Percentiles rank a stretch among this genome's conserved stretches.
Evolutionary conservation across 2,329 filamentous ascomycete genomes (phyloP).

Genomic region (Akanthomyces muscarius): DNA sequence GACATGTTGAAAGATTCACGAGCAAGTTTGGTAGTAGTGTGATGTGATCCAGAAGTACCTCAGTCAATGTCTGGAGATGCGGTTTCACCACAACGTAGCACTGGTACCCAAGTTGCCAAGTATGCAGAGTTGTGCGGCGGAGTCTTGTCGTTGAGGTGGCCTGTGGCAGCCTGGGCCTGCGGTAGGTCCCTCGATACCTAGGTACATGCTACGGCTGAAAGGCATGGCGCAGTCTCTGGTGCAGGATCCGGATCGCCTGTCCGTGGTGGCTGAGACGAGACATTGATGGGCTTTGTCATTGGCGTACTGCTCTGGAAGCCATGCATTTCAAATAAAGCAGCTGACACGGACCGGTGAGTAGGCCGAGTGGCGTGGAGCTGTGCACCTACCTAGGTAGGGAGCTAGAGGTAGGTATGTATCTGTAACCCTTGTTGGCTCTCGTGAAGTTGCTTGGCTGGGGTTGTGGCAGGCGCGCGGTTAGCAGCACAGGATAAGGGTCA

Average conservation of each 20-base stretch:
- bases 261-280: background rate
- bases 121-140: background rate
- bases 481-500: too few relatives aligned
- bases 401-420: too few relatives aligned
- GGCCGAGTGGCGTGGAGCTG: constrained; percentile 4
- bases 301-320: background rate
- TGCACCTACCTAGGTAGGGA: background rate
- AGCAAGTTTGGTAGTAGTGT: background rate
- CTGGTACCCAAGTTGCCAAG: too few relatives aligned
- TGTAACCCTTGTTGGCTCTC: constrained; percentile 11
- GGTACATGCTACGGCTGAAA: background rate
- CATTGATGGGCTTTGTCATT: background rate
- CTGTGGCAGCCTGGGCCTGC: background rate
- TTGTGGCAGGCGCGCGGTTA: background rate
- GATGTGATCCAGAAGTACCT: background rate
- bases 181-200: too few relatives aligned
- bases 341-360: background rate
- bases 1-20: background rate
- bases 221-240: too few relatives aligned
- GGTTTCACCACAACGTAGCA: background rate
- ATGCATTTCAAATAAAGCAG: background rate
- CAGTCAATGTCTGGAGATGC: background rate
- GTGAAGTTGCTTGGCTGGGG: too few relatives aligned
- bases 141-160: background rate
- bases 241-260: background rate